Conservation (phyloP, 495 filamentous ascomycete species). For the Neurospora sp. region DNA sequence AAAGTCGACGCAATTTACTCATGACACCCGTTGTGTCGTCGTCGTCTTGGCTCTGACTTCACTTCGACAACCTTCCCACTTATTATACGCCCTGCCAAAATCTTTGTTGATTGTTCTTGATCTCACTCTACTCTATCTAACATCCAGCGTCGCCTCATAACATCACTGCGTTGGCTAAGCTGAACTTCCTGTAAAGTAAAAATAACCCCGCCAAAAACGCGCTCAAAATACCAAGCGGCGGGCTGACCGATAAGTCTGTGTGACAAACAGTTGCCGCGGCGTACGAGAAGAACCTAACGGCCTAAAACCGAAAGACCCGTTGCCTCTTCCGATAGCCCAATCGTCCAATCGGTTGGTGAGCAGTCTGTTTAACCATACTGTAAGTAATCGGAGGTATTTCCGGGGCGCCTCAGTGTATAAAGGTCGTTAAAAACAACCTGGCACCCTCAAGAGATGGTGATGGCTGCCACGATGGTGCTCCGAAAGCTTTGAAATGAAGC, state of each 20-base stretch:
- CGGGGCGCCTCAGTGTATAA: neutral
- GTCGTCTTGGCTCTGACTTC: neutral
- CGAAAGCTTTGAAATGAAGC: neutral
- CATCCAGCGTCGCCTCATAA: neutral
- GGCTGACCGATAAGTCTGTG: neutral
- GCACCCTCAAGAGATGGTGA: neutral
- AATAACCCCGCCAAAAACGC: neutral
- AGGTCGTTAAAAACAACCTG: neutral
- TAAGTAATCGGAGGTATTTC: neutral
- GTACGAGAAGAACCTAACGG: neutral
- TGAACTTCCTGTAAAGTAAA: neutral
- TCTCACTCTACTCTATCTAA: neutral
- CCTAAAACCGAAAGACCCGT: neutral
- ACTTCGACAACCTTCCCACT: neutral
- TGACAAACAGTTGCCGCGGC: neutral
- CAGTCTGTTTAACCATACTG: neutral
- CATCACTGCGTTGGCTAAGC: neutral
- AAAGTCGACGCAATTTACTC: neutral
- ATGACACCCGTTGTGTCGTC: neutral
- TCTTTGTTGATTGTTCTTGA: neutral
- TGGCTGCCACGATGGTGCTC: neutral
- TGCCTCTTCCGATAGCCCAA: neutral
- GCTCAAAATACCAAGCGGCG: neutral
- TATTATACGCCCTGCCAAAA: neutral
- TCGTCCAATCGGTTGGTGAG: neutral